A percentile compares a stretch with the other conserved stretches of the same genome.
phyloP scores from a whole-genome alignment of 768 basidiomycete species.

The Termitomyces sp. region DNA sequence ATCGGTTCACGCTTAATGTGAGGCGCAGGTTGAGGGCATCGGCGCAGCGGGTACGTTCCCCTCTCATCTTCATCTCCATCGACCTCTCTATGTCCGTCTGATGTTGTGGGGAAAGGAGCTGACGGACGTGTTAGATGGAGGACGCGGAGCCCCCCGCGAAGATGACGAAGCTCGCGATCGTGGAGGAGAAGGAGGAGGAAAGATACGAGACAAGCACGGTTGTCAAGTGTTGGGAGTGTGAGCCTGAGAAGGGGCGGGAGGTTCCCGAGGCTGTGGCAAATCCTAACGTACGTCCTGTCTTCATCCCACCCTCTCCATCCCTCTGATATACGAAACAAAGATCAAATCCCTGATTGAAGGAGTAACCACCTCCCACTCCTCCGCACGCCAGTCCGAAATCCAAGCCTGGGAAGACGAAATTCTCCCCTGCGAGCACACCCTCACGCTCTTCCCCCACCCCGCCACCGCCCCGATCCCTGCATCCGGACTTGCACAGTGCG shows the following conservation, averaged over 20 bases:
- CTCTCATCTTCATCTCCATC: no score
- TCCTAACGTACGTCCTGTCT: conserved; percentile 27
- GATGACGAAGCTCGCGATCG: conserved; percentile 86
- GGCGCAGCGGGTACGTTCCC: conserved; percentile 65
- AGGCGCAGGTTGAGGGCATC: conserved; percentile 66
- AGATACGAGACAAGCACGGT: conserved; percentile 67
- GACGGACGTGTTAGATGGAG: no score
- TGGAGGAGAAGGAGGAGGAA: conserved; percentile 85
- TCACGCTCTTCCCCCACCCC: conserved; percentile 40
- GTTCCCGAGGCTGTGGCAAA: conserved; percentile 36
- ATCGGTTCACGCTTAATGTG: conserved; percentile 77
- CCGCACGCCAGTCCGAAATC: conserved; percentile 89
- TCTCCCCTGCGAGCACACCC: conserved; percentile 75
- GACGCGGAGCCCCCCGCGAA: conserved; percentile 85
- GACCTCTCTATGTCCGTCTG: no score
- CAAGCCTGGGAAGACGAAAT: conserved; percentile 99
- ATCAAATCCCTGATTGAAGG: conserved; percentile 56
- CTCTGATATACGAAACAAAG: conserved; percentile 25
- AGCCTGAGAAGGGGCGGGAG: conserved; percentile 42
- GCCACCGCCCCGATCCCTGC: conserved; percentile 45
- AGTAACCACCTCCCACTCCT: conserved; percentile 80
- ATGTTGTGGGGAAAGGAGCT: no score
- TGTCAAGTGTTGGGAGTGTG: conserved; percentile 78
- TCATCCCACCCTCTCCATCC: neutral
- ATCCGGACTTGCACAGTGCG: conserved; percentile 77